Percentiles rank a stretch among this genome's conserved stretches.
Conservation (phyloP, 2,329 filamentous ascomycete genomes). For the Calycina herbarum region DNA sequence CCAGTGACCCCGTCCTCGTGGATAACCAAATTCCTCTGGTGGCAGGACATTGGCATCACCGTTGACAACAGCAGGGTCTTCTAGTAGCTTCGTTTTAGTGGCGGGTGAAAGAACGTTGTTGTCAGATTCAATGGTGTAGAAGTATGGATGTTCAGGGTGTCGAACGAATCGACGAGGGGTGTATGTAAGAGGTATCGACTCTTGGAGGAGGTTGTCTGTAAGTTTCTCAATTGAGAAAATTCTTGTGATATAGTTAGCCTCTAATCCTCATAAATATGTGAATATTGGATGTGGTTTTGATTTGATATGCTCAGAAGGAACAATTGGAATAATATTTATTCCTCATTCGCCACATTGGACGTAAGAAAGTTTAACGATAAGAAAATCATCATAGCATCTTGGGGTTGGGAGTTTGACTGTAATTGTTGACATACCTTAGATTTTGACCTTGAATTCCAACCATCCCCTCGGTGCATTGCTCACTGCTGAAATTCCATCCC, state of each 20-base stretch:
- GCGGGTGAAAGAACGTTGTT: constrained; percentile 84
- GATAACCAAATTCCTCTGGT: constrained; percentile 85
- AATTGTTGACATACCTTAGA: constrained; percentile 64
- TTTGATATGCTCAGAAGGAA: constrained; percentile 79
- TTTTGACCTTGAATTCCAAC: constrained; percentile 91
- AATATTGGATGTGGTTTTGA: background rate
- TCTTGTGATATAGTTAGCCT: constrained; percentile 49
- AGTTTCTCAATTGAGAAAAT: constrained; percentile 91
- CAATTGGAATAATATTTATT: constrained; percentile 80
- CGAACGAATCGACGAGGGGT: constrained; percentile 86
- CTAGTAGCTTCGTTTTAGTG: constrained; percentile 72
- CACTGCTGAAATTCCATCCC: constrained; percentile 95
- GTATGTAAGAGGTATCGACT: constrained; percentile 82
- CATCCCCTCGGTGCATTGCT: constrained; percentile 90
- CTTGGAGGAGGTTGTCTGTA: constrained; percentile 81
- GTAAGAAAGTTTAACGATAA: constrained; percentile 42
- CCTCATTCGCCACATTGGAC: constrained; percentile 42
- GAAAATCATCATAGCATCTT: constrained; percentile 43
- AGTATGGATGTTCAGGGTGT: constrained; percentile 83
- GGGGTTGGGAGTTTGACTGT: background rate
- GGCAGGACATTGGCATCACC: constrained; percentile 71
- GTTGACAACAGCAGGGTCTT: constrained; percentile 69
- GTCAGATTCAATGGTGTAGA: constrained; percentile 92
- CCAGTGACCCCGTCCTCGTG: constrained; percentile 82
- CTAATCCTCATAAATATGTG: constrained; percentile 3